Base-by-base conservation (phyloP, 1,284 basidiomycete genomes). In the Pascua sp. region DNA sequence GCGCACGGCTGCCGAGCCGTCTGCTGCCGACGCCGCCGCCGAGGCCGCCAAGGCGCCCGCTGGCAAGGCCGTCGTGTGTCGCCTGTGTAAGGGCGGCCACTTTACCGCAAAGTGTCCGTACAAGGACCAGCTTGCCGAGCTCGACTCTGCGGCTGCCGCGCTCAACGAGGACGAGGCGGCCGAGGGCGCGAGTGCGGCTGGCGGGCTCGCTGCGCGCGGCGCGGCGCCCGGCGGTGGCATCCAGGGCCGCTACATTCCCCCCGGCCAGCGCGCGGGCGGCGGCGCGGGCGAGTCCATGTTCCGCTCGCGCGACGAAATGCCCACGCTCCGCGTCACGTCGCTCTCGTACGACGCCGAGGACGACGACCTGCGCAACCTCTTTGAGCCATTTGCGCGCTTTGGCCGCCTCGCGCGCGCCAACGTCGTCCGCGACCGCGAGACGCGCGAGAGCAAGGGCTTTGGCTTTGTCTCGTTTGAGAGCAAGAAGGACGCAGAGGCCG, bases 91-190 rank as follows among this genome's bases (percentile, higher is more conserved):
- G 76, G 95, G 95, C 56, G 90, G 90, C 67, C 96, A 98, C 80
- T 98, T 94, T 78, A 99, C 96, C 11, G 89, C 93, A 61, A 93
- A 94, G 77, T 98, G 96, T 84, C 96, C 96, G 11, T 96, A 96
- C 84, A 96, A 93, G 79, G 94, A 98, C 67, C 90, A 90, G 17
- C 77, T 84, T 45, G 81, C 80, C 47, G 85, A 91, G 11, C 85
- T 88, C 17, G 90, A 88, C 60, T 67, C 65, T 11, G 82, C 91
- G 51, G 88, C 90, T 50, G 82, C 79, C 18, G 75, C 81, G 4
- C 84, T 84, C 83, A 67, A 63, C 79, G 78, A 56, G 32, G 62
- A 57, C 16, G 68, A 61, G 47, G 70, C 68, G 5, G 67, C 60
- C 44, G 71, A 68, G 15, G 64, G 51, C 42, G 66, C 50, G 8